Base-by-base conservation (phyloP, 345 rosid species). In the Streptanthus diversifolius region DNA sequence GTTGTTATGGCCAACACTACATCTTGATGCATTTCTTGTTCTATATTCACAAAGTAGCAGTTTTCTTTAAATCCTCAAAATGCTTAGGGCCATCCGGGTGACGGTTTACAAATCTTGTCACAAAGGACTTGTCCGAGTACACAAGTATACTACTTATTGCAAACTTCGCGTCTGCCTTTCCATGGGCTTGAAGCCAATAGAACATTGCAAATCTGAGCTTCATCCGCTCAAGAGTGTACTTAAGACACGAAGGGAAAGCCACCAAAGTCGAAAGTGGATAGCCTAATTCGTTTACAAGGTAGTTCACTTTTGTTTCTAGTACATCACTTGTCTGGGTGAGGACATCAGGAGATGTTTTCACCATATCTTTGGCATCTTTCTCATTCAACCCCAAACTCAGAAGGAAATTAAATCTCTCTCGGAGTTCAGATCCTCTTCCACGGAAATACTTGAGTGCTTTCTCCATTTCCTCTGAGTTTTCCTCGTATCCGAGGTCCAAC, bases 351-450 rank as follows among this genome's bases (percentile, higher is more conserved):
- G 85, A 81, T 67, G 73, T 67, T 44, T 35, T 79, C 59, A 92
- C 79, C 91, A 92, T 92, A 54, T 70, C 63, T 9, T 61, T 51
- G 12, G 83, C 96, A 51, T 81, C 91, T 35, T 80, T 45, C 79
- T 66, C 80, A 8, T 80, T 82, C 71, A 90, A 37, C 54, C 96
- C 97, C 27, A 86, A 85, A 13, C 77, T 80, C 68, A 84, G 70
- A 3, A 93, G 68, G 15, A 80, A 84, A 58, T 89, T 82, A 65
- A 87, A 90, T 79, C 98, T 85, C 72, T 86, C 88, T 21, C 60
- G 88, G 29, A 93, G 81, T 53, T 88, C 86, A 13, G 72, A 60
- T 54, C 90, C 90, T 74, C 54, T 85, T 18, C 90, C 95, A 9
- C 96, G 86, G 73, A 85, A 85, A 29, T n/a, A 21, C 84, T 87